Evolutionary conservation across 192 early-diverging fungal species (phyloP).

Genomic region (Coemansia sp.): DNA sequence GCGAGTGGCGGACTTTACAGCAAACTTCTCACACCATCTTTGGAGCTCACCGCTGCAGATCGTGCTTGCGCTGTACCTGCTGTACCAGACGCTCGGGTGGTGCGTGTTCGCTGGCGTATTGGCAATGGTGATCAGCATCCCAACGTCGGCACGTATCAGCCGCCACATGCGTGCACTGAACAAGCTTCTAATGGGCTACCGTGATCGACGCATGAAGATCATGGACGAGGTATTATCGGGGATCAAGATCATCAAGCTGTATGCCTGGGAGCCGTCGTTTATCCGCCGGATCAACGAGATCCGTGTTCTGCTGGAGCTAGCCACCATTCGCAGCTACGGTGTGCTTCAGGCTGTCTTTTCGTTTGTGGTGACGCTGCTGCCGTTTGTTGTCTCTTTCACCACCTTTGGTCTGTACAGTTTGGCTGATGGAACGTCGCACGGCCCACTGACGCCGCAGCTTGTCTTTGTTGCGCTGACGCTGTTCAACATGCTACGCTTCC

Average conservation of each 20-base stretch:
- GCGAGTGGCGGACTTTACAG: conserved; percentile 65
- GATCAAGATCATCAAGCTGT: conserved; percentile 73
- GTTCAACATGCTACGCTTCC: conserved; percentile 53
- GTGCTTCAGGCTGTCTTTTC: conserved; percentile 39
- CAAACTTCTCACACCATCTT: conserved; percentile 75
- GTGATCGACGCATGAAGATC: conserved; percentile 68
- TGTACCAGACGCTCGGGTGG: conserved; percentile 82
- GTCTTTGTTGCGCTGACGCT: conserved; percentile 55
- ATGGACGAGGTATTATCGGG: conserved; percentile 66
- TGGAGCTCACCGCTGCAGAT: conserved; percentile 89
- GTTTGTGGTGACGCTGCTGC: conserved; percentile 46
- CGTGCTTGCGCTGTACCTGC: conserved; percentile 70
- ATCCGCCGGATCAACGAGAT: conserved; percentile 45
- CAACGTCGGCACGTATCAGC: conserved; percentile 74
- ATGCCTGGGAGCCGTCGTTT: conserved; percentile 65
- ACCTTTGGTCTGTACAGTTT: conserved; percentile 51
- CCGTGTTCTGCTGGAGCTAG: conserved; percentile 41
- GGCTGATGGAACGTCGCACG: conserved; percentile 34
- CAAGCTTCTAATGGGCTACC: conserved; percentile 77
- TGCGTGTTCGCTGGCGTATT: conserved; percentile 84
- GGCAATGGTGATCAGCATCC: conserved; percentile 84
- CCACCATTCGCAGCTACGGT: conserved; percentile 41
- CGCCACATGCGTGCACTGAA: conserved; percentile 74
- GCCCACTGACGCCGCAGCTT: conserved; percentile 52
- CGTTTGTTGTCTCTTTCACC: conserved; percentile 51